Base-by-base conservation (phyloP, 73 alveolate species). In the Blepharisma japonicum region DNA sequence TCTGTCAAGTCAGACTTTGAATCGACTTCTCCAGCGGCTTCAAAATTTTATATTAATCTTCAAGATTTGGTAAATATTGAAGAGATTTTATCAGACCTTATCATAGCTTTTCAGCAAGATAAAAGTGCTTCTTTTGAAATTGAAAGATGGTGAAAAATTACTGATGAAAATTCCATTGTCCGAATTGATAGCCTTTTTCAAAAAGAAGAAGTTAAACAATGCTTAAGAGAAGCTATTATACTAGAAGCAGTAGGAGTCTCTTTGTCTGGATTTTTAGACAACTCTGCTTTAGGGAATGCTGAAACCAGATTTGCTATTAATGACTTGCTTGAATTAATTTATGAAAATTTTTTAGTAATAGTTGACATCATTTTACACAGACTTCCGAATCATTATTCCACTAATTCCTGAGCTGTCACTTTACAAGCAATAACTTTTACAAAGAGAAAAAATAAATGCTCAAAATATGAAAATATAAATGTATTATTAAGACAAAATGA, bases 341-440 rank as follows among this genome's bases (percentile, higher is more conserved):
- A 88, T 56, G 80, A 88, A 56, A 85, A 71, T 71, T 83, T 85
- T 77, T 78, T 85, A 9, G 50, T 51, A 23, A 71, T 85, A 4
- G 46, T 85, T 48, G 91, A 88, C 45, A 45, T 88, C 42, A 71
- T 88, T 55, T n/a, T 88, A n/a, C 80, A 71, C 45, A 61, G 87
- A 45, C 80, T 85, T 7, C 90, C 91, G 9, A 74, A 56, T 8
- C 84, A 81, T 49, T 84, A 53, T 49, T 54, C 81, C 32, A 76
- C 82, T 2, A 85, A 85, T 51, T 47, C 77, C 51, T 79, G 91
- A 89, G 91, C 89, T 7, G 42, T 18, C 6, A 38, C 71, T 7
- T 49, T 85, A 2, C 21, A 55, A 11, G 38, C 74, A 21, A 80
- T 74, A 0, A 8, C 83, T 6, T 80, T 55, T 39, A 49, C 50